These are phyloP conservation scores for Ceraceosorus guamensis DNA, from an alignment of 1,284 basidiomycete genomes.

Conservation along the genomic window DNA sequence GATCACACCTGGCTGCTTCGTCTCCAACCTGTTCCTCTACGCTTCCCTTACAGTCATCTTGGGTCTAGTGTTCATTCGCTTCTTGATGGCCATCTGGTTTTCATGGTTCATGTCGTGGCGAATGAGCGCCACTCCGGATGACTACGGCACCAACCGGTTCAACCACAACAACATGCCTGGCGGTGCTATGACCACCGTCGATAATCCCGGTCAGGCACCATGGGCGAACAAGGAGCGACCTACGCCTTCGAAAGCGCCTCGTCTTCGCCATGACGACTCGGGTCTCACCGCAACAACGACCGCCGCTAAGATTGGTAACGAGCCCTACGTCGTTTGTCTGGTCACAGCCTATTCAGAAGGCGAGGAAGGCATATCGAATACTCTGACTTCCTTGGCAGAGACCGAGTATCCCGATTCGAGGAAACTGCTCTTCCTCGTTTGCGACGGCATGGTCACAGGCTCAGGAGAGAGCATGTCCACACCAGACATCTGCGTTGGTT, in stretches of 20 bases:
- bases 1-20: constrained; percentile 89
- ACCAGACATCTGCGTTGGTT: constrained; percentile 86
- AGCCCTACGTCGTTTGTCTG: constrained; percentile 87
- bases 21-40: constrained; percentile 82
- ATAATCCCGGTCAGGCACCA: constrained; percentile 83
- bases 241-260: constrained; percentile 20
- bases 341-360: constrained; percentile 98
- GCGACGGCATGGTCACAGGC: constrained; percentile 98
- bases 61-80: constrained; percentile 78
- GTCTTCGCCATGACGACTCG: constrained; percentile 18
- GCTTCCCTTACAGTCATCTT: constrained; percentile 85
- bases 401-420: constrained; percentile 85
- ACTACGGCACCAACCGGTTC: constrained; percentile 56
- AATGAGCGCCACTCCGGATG: constrained; percentile 18
- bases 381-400: constrained; percentile 81
- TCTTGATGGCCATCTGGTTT: constrained; percentile 92
- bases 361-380: constrained; percentile 80
- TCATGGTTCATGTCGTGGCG: constrained; percentile 89
- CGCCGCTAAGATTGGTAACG: constrained; percentile 49
- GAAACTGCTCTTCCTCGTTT: constrained; percentile 88
- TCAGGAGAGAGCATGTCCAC: constrained; percentile 89
- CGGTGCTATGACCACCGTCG: constrained; percentile 81
- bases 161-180: constrained; percentile 91
- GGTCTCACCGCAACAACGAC: constrained; percentile 15
- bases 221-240: constrained; percentile 56